Base-by-base conservation (phyloP, 2,329 filamentous ascomycete species). In the Colletotrichum salicis region DNA sequence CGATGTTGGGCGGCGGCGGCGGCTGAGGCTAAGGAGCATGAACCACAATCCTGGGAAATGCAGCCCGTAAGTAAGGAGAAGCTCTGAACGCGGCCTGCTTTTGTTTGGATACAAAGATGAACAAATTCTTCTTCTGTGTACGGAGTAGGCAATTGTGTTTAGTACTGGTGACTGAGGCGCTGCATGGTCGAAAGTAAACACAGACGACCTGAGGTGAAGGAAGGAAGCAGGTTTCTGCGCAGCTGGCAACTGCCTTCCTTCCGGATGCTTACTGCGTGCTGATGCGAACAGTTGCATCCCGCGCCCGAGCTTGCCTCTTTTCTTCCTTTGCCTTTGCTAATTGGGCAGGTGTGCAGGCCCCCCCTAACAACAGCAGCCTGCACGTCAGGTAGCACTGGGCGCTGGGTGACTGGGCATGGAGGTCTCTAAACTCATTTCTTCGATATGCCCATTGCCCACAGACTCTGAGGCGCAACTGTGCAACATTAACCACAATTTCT, bases 131-230 rank as follows among this genome's bases (percentile, higher is more conserved):
- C 27, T 29, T 29, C 27, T 29, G 27, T 27, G 27, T 27, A 27
- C 27, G 27, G 27, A 4, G 27, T 5, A 29, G 27, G 27, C 19
- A 11, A 48, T 48, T 19, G 19, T 48, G 41, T 22, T 48, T 22
- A 11, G 4, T 0, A 22, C 41, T 48, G 13, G 37, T 19, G 37
- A 19, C 13, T 41, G 6, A 41, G 37, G 37, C 13, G 15, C 29
- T 70, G 55, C 27, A 41, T 33, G 60, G 60, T 29, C n/a, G 19
- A 31, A 64, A 54, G 12, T 65, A 52, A 67, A 51, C 67, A 66
- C 37, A 66, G 57, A 41, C 5, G 48, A 70, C 62, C 45, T 31
- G 55, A 37, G 29, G 10, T 52, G 55, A 56, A 64, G 27, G 63
- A 65, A 59, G 45, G 35, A 61, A 67, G 63, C 55, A 60, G 48